phyloP scores from a whole-genome alignment of 768 basidiomycete species.

The Cyclocybe cylindracea region DNA sequence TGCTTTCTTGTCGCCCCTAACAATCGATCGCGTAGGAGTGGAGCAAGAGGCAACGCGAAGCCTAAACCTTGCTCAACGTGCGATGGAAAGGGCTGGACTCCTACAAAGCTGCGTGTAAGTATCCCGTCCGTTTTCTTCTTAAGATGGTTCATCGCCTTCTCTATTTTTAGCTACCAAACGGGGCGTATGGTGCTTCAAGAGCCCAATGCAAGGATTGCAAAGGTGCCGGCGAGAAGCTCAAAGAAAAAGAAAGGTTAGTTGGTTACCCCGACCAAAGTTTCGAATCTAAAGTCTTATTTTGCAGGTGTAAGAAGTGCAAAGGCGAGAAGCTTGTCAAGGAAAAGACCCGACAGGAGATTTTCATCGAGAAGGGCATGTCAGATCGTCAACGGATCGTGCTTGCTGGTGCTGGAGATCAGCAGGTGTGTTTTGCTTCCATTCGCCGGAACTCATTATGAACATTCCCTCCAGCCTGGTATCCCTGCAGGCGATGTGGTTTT shows the following conservation, averaged over 20 bases:
- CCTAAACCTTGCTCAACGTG: slow-evolving; percentile 81
- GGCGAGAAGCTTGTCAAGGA: slow-evolving; percentile 82
- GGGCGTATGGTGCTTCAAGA: slow-evolving; percentile 44
- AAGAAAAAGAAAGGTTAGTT: slow-evolving; percentile 80
- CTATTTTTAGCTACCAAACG: slow-evolving; percentile 16
- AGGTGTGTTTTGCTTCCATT: slow-evolving; percentile 43
- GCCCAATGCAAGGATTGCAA: slow-evolving; percentile 68
- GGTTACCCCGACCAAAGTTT: neutral
- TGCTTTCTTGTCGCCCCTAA: neutral
- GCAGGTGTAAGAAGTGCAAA: slow-evolving; percentile 94
- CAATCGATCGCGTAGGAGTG: slow-evolving; percentile 51
- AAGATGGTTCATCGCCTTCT: slow-evolving; percentile 3
- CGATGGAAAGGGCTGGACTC: slow-evolving; percentile 81
- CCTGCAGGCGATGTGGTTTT: slow-evolving; percentile 94
- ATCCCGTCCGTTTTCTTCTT: neutral
- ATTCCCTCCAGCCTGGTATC: slow-evolving; percentile 63
- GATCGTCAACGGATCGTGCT: slow-evolving; percentile 85
- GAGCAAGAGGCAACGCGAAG: slow-evolving; percentile 82
- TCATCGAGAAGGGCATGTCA: slow-evolving; percentile 84
- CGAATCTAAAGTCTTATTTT: neutral
- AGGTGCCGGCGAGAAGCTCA: slow-evolving; percentile 68
- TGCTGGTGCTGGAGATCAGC: slow-evolving; percentile 90
- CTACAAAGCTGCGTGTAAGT: slow-evolving; percentile 53
- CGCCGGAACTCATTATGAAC: neutral
- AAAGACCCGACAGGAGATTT: slow-evolving; percentile 87